phyloP scores from a whole-genome alignment of 805 yeast genomes.

The Tetrapisispora arboricola region DNA sequence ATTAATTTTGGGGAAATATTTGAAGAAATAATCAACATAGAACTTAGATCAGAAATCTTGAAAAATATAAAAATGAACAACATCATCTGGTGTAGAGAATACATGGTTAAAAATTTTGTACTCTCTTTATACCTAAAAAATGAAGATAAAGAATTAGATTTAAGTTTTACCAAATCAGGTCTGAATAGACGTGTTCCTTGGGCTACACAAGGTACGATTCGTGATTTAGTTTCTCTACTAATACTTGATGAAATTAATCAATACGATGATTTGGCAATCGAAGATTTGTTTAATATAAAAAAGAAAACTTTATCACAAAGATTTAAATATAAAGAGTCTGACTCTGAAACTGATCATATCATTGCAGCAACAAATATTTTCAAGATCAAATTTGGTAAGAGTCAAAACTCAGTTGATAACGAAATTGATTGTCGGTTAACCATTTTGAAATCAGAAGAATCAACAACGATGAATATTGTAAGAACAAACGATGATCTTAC shows the following conservation, averaged over 20 bases:
- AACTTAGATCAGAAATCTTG: conserved; percentile 2
- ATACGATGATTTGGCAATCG: conserved; percentile 16
- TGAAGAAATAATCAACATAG: conserved; percentile 2
- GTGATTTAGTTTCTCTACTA: conserved; percentile 18
- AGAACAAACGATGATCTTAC: background rate
- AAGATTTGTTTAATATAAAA: conserved; percentile 18
- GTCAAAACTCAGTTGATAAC: conserved; percentile 1
- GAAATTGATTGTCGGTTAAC: conserved; percentile 14
- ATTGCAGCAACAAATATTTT: conserved; percentile 16
- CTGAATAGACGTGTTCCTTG: conserved; percentile 24
- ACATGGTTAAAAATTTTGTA: conserved; percentile 20
- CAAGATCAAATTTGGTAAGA: conserved; percentile 10
- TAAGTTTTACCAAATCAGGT: conserved; percentile 23
- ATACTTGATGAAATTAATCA: conserved; percentile 17
- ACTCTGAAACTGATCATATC: background rate
- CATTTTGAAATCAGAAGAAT: conserved; percentile 10
- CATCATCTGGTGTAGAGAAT: conserved; percentile 26
- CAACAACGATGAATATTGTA: conserved; percentile 12
- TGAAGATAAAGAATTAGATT: conserved; percentile 4
- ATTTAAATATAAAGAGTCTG: background rate
- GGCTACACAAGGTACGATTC: conserved; percentile 21
- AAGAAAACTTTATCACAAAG: conserved; percentile 7
- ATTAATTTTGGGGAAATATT: conserved; percentile 17
- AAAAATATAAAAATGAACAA: conserved; percentile 16
- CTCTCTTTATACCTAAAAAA: background rate